A percentile compares a stretch with the other conserved stretches of the same genome.
These are phyloP conservation scores for Nothophaeocryptopus gaeumannii DNA, from an alignment of 2,329 filamentous ascomycete species.

Conservation along the genomic window DNA sequence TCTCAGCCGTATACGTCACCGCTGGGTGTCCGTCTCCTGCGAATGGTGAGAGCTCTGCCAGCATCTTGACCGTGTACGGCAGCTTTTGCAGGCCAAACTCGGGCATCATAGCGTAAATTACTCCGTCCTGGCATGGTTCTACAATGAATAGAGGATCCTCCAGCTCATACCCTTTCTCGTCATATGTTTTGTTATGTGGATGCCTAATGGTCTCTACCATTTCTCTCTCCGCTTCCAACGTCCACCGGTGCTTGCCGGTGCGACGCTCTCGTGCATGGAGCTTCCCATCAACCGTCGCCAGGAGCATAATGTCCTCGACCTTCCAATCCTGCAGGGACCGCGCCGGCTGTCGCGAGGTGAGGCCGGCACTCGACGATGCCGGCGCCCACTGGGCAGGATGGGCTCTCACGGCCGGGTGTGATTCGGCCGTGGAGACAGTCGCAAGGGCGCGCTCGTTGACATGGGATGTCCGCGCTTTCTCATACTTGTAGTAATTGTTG, in stretches of 20 bases:
- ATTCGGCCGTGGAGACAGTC: constrained; percentile 89
- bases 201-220: constrained; percentile 90
- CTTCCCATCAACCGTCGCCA: constrained; percentile 99
- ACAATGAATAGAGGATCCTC: constrained; percentile 94
- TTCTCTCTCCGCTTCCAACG: constrained; percentile 75
- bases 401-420: constrained; percentile 81
- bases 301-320: constrained; percentile 99
- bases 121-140: constrained; percentile 83
- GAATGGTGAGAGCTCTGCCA: constrained; percentile 77
- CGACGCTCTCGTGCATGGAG: constrained; percentile 87
- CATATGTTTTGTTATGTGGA: constrained; percentile 60
- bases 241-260: constrained; percentile 82
- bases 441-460: constrained; percentile 87
- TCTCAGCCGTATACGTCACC: constrained; percentile 86
- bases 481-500: constrained; percentile 25
- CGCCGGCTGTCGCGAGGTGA: constrained; percentile 82
- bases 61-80: constrained; percentile 73
- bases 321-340: constrained; percentile 98
- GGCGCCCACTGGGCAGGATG: constrained; percentile 64
- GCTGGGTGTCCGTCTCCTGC: constrained; percentile 66
- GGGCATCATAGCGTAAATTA: constrained; percentile 81
- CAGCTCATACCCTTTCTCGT: constrained; percentile 61
- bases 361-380: constrained; percentile 52
- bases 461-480: constrained; percentile 32
- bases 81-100: constrained; percentile 63